A percentile compares a stretch with the other conserved stretches of the same genome.
phyloP scores from a whole-genome alignment of 1,284 basidiomycete species.

The Vanrija sp. region DNA sequence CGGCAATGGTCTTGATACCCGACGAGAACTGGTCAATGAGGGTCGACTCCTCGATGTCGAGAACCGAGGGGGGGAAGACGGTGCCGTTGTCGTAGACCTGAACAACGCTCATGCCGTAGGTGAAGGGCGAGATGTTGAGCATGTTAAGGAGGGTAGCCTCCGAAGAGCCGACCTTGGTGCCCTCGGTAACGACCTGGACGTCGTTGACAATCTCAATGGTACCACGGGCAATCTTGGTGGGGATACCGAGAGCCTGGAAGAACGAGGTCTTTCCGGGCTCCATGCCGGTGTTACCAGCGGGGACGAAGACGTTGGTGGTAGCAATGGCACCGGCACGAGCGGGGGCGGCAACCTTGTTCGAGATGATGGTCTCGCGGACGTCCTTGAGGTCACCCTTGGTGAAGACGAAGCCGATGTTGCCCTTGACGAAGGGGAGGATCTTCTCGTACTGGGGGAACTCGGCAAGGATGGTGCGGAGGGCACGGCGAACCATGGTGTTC shows the following conservation, averaged over 20 bases:
- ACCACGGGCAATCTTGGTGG: constrained; percentile 99
- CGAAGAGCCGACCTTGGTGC: constrained; percentile 90
- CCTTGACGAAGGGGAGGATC: constrained; percentile 90
- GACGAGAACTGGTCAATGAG: constrained; percentile 85
- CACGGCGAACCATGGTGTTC: constrained; percentile 99
- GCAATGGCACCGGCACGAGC: constrained; percentile 97
- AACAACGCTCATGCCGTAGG: constrained; percentile 95
- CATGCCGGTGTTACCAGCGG: constrained; percentile 98
- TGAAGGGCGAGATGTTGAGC: constrained; percentile 98
- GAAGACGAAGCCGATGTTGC: constrained; percentile 99
- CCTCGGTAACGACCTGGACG: constrained; percentile 89
- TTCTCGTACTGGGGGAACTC: constrained; percentile 94
- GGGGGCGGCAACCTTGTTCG: constrained; percentile 97
- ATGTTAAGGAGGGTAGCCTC: constrained; percentile 99
- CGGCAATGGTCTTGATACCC: constrained; percentile 92
- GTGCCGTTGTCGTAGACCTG: constrained; percentile 92
- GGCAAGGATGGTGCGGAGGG: constrained; percentile 80
- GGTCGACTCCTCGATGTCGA: constrained; percentile 88
- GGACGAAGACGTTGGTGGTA: constrained; percentile 85
- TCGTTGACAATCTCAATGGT: constrained; percentile 99
- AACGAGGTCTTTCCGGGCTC: constrained; percentile 99
- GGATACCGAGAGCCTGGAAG: constrained; percentile 99
- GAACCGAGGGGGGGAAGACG: constrained; percentile 82
- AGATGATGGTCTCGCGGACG: constrained; percentile 80
- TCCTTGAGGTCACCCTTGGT: constrained; percentile 91